These are phyloP conservation scores for Penicillium polonicum DNA, from an alignment of 2,329 filamentous ascomycete species.

Conservation along the genomic window DNA sequence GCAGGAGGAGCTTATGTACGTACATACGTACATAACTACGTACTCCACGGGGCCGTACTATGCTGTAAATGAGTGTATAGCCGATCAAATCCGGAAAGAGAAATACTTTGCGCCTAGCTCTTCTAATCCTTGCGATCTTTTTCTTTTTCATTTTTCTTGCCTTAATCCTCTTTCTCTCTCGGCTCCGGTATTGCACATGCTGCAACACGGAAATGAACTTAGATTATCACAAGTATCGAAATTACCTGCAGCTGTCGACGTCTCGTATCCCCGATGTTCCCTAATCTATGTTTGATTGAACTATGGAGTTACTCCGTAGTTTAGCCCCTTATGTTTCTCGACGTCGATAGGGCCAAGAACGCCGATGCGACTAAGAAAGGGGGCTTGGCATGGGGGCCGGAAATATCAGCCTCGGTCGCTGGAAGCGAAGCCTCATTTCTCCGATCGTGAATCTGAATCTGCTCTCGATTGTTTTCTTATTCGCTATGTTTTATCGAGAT, in stretches of 20 bases:
- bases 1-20: not conserved
- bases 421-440: not conserved
- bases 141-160: not conserved
- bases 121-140: not conserved
- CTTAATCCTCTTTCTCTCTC: not conserved
- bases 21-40: no score
- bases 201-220: not conserved
- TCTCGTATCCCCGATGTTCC: not conserved
- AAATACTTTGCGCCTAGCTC: not conserved
- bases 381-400: conserved; percentile 11
- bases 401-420: not conserved
- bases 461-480: not conserved
- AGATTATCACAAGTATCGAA: not conserved
- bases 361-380: not conserved
- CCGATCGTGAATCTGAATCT: not conserved
- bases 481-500: not conserved
- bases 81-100: not conserved
- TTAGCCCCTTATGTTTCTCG: not conserved
- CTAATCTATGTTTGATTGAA: not conserved
- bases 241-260: not conserved
- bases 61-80: not conserved
- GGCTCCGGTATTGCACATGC: not conserved
- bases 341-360: not conserved
- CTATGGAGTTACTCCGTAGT: not conserved
- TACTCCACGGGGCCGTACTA: no score